Conservation (phyloP, 495 filamentous ascomycete species). For the Patellaria atrata region DNA sequence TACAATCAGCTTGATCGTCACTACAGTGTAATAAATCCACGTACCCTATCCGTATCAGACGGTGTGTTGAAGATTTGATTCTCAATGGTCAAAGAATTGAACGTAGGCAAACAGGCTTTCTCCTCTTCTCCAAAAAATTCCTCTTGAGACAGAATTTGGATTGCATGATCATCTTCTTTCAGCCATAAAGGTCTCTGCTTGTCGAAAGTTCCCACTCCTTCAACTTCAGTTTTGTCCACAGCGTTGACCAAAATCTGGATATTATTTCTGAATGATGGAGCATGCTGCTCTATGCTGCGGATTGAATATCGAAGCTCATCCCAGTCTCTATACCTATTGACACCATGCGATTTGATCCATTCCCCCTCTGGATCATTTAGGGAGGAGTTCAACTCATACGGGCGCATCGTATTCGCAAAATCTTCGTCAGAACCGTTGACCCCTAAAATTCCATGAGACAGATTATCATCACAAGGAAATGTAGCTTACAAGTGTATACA, state of each 20-base stretch:
- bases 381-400: constrained; percentile 28
- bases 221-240: constrained; percentile 12
- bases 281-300: constrained; percentile 30
- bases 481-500: constrained; percentile 27
- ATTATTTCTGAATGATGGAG: constrained; percentile 28
- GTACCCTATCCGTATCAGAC: constrained; percentile 16
- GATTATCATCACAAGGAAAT: background rate
- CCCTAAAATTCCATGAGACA: constrained; percentile 14
- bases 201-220: constrained; percentile 11
- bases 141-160: constrained; percentile 30
- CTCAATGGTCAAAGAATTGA: constrained; percentile 32
- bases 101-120: constrained; percentile 29
- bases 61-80: constrained; percentile 28
- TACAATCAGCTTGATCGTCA: constrained; percentile 11
- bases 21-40: background rate
- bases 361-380: constrained; percentile 29
- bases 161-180: constrained; percentile 20
- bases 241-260: constrained; percentile 32
- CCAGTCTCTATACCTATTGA: constrained; percentile 33
- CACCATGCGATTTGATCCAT: constrained; percentile 29
- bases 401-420: constrained; percentile 24
- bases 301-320: constrained; percentile 32
- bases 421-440: constrained; percentile 31
- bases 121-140: constrained; percentile 31
- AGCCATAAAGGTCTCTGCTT: constrained; percentile 29